phyloP scores from a whole-genome alignment of 2,329 filamentous ascomycete genomes.

The Chrysoporthe puriensis region DNA sequence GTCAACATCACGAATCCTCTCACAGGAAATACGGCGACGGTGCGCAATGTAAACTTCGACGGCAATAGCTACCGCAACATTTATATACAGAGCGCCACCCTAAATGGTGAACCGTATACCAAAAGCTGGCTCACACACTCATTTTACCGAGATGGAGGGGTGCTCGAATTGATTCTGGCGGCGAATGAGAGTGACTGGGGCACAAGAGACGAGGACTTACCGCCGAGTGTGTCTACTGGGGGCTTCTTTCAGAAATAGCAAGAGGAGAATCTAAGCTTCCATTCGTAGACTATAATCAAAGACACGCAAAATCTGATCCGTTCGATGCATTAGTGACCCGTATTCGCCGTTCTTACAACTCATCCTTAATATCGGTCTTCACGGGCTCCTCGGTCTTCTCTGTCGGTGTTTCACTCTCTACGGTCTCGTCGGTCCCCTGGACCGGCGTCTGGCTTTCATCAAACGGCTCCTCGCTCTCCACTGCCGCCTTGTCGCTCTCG shows the following conservation, averaged over 20 bases:
- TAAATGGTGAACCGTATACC: constrained; percentile 58
- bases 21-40: constrained; percentile 60
- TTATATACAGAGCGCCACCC: constrained; percentile 60
- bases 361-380: constrained; percentile 23
- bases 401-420: neutral
- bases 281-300: neutral
- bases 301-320: neutral
- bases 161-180: constrained; percentile 58
- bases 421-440: neutral
- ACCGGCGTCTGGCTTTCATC: neutral
- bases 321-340: neutral
- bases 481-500: neutral
- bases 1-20: constrained; percentile 54
- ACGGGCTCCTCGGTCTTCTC: constrained; percentile 9
- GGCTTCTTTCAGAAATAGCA: constrained; percentile 5
- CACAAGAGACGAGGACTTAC: constrained; percentile 51
- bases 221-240: constrained; percentile 45
- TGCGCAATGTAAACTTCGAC: constrained; percentile 62
- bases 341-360: constrained; percentile 16
- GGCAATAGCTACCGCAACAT: constrained; percentile 52
- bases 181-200: constrained; percentile 58
- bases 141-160: constrained; percentile 61
- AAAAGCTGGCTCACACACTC: constrained; percentile 64
- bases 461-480: neutral
- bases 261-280: neutral